A percentile compares a stretch with the other conserved stretches of the same genome.
These are phyloP conservation scores for Colletotrichum lini DNA, from an alignment of 2,329 filamentous ascomycete species.

Conservation along the genomic window DNA sequence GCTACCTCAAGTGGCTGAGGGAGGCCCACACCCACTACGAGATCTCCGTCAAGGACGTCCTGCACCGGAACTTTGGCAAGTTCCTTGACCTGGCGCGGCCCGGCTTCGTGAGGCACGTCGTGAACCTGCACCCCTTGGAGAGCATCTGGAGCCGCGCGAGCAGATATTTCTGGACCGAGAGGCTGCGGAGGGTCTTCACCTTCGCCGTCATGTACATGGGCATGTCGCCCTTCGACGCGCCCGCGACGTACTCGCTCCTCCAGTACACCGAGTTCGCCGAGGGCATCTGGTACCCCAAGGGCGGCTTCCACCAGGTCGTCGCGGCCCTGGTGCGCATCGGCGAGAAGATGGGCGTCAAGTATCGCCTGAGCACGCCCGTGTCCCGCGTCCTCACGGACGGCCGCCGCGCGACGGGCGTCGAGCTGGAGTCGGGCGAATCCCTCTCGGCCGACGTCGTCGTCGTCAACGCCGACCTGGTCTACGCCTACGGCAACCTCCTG, in stretches of 20 bases:
- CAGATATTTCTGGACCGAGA: constrained; percentile 79
- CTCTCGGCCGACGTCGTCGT: constrained; percentile 76
- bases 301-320: constrained; percentile 78
- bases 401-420: constrained; percentile 69
- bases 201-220: constrained; percentile 89
- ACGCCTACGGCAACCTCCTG: constrained; percentile 80
- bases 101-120: constrained; percentile 70
- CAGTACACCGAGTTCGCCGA: constrained; percentile 84
- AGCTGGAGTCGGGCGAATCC: constrained; percentile 70
- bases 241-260: constrained; percentile 79
- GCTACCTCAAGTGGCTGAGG: constrained; percentile 76
- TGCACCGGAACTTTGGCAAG: constrained; percentile 77
- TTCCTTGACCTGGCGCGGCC: constrained; percentile 70
- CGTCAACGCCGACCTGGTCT: constrained; percentile 81
- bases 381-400: constrained; percentile 69
- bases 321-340: constrained; percentile 76
- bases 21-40: constrained; percentile 81
- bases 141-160: constrained; percentile 77
- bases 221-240: constrained; percentile 83
- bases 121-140: constrained; percentile 78
- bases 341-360: constrained; percentile 72
- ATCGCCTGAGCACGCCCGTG: constrained; percentile 72
- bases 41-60: constrained; percentile 74
- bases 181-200: constrained; percentile 79
- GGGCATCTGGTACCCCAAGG: constrained; percentile 82